A percentile compares a stretch with the other conserved stretches of the same genome.
Conservation (phyloP, 805 yeast species). For the Candida loeiensis region DNA sequence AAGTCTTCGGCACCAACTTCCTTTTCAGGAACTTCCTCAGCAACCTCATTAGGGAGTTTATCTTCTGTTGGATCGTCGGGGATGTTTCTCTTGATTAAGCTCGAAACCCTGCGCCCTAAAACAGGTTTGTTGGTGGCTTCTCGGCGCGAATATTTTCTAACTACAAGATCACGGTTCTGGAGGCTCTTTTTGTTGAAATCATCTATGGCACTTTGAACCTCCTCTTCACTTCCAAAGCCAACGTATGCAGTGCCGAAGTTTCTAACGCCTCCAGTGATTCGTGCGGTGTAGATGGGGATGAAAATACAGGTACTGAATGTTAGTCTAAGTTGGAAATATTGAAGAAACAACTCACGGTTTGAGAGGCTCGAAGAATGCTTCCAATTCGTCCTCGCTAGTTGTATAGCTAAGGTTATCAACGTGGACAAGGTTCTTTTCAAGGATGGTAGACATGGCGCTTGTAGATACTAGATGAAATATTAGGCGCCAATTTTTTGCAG, state of each 20-base stretch:
- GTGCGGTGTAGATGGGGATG: conserved; percentile 53
- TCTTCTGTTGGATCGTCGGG: no score
- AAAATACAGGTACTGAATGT: conserved; percentile 34
- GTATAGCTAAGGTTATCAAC: conserved; percentile 52
- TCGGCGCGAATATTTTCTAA: conserved; percentile 38
- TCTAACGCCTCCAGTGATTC: conserved; percentile 41
- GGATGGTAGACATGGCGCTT: neutral
- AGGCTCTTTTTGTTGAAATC: conserved; percentile 24
- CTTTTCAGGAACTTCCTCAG: no score
- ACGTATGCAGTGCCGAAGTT: conserved; percentile 52
- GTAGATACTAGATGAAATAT: neutral
- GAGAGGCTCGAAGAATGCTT: conserved; percentile 40
- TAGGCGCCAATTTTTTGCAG: neutral
- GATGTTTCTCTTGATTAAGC: conserved; percentile 19
- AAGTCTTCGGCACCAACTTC: no score
- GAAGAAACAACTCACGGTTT: conserved; percentile 39
- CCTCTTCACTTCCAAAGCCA: conserved; percentile 28
- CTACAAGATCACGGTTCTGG: conserved; percentile 37
- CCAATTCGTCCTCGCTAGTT: conserved; percentile 52
- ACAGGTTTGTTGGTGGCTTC: neutral
- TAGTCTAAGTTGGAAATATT: neutral
- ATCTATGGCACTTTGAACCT: conserved; percentile 26
- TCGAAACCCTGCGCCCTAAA: conserved; percentile 14
- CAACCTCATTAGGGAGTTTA: no score
- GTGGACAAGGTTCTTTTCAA: conserved; percentile 37